Conservation (phyloP, 306 rosid genomes). For the Trifolium pratense region DNA sequence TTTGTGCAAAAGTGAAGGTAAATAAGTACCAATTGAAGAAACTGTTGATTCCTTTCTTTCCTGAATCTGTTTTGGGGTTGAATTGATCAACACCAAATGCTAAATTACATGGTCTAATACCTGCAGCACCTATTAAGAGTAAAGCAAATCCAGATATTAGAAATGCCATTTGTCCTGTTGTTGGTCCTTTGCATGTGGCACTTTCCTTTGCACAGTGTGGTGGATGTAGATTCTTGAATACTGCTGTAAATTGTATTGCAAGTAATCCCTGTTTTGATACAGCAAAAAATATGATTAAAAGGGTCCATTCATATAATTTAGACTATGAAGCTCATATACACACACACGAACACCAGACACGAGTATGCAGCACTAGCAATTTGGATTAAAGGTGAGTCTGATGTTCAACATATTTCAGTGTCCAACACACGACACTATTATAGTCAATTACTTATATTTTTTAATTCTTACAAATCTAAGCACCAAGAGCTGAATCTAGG, state of each 20-base stretch:
- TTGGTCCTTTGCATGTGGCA: slow-evolving; percentile 62
- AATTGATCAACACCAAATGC: slow-evolving; percentile 96
- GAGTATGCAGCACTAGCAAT: not conserved
- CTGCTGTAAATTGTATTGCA: slow-evolving; percentile 73
- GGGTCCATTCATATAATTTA: not conserved
- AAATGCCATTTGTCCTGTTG: slow-evolving; percentile 71
- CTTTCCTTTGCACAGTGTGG: slow-evolving; percentile 58
- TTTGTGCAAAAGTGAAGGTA: slow-evolving; percentile 71
- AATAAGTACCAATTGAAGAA: slow-evolving; percentile 94
- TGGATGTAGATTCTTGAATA: slow-evolving; percentile 74
- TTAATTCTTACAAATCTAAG: not conserved
- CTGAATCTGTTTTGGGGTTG: slow-evolving; percentile 73
- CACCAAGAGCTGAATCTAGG: not conserved
- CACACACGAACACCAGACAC: not conserved
- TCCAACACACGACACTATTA: not conserved
- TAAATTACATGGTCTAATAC: slow-evolving; percentile 83
- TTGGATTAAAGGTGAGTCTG: not conserved
- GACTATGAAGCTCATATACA: not conserved
- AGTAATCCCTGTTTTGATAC: slow-evolving; percentile 64
- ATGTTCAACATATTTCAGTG: not conserved
- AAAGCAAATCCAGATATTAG: slow-evolving; percentile 60
- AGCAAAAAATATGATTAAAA: slow-evolving; percentile 9
- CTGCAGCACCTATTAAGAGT: slow-evolving; percentile 75
- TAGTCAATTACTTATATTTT: not conserved
- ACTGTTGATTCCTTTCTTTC: slow-evolving; percentile 78